These are phyloP conservation scores for Linnemannia zychae DNA, from an alignment of 192 early-diverging fungal genomes.

Conservation along the genomic window DNA sequence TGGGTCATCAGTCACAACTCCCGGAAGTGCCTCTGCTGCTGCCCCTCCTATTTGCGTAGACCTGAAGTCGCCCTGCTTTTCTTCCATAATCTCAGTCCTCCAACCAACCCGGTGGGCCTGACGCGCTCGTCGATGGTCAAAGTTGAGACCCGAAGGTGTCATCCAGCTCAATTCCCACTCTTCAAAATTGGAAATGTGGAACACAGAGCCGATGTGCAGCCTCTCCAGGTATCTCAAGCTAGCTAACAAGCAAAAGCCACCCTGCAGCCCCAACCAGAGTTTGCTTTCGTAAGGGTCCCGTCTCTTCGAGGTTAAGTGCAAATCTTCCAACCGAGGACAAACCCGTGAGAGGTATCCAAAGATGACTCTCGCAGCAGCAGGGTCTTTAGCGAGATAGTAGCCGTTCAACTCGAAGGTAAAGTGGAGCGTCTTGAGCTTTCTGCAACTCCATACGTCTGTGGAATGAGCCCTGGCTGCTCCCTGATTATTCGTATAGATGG, in stretches of 20 bases:
- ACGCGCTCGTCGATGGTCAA: background rate
- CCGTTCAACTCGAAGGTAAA: background rate
- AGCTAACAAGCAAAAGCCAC: background rate
- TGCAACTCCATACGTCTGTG: background rate
- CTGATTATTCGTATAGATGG: background rate
- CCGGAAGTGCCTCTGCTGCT: background rate
- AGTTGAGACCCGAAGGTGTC: background rate
- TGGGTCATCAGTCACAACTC: background rate
- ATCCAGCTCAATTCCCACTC: background rate
- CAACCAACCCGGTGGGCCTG: background rate
- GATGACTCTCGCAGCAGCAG: background rate
- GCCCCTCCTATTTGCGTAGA: background rate
- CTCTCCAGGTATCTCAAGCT: background rate
- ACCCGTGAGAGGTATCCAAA: slow-evolving; percentile 3
- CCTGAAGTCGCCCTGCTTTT: background rate
- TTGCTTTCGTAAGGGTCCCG: background rate
- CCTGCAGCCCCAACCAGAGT: background rate
- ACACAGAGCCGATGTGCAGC: background rate
- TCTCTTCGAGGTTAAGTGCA: background rate
- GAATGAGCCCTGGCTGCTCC: background rate
- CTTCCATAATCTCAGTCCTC: background rate
- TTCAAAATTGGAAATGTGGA: background rate
- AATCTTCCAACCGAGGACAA: background rate
- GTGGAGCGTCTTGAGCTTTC: background rate
- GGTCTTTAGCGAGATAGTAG: background rate